Base-by-base conservation (phyloP, 345 rosid species). In the Xanthoceras sorbifolium region DNA sequence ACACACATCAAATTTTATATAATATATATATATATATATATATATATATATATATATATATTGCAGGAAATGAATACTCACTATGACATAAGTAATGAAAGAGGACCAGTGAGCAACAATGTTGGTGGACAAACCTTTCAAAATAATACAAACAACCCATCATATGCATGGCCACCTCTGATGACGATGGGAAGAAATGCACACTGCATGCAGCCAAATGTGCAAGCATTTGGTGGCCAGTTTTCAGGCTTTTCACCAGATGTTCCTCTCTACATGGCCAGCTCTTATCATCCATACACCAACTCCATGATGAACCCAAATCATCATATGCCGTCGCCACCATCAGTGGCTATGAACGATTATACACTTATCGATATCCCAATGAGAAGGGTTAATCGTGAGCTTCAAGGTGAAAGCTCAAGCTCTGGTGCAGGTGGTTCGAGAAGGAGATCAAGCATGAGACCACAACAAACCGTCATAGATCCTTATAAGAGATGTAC, bases 401-500 rank as follows among this genome's bases (percentile, higher is more conserved):
- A 70, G 25, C n/a, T 67, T 42, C 18, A 5, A 14, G 1, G 10
- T 3, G 65, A 32, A 10, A 12, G 54, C 31, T 23, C 71, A 6
- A 15, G 28, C 48, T 60, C 64, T 1, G 40, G 40, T 9, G 3
- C 40, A 0, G 3, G 40, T 36, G 40, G 40, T 36, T 5, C 26
- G 44, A 9, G 40, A 1, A 18, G 12, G 48, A 48, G 5, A 9
- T 18, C n/a, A n/a, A n/a, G n/a, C n/a, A n/a, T n/a, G n/a, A n/a
- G n/a, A n/a, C 52, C 52, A 46, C 3, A 14, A 46, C 52, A 55
- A 42, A 44, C 1, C 66, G 60, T 46, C 46, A 7, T 9, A 6
- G 78, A 71, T 42, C 78, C 78, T 1, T 10, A 5, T 36, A 80
- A 63, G 36, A 72, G 79, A 38, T 84, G 85, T 63, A 75, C 72